Percentiles rank a stretch among this genome's conserved stretches.
Conservation (phyloP, 192 early-diverging fungal species). For the Podila horticola region DNA sequence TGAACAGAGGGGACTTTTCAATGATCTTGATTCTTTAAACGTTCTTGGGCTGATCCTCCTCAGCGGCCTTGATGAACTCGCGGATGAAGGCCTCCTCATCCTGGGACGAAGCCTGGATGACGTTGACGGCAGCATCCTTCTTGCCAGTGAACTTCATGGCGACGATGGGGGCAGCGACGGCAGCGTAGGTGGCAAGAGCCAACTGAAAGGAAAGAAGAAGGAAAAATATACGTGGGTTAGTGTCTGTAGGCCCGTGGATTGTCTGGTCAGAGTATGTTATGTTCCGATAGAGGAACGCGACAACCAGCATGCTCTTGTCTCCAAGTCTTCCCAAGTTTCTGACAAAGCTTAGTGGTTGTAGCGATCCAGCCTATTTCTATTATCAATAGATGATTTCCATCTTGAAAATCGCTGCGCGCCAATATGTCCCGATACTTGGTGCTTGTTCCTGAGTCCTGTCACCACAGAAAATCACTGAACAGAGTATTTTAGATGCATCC, state of each 20-base stretch:
- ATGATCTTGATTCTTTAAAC: constrained; percentile 19
- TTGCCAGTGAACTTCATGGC: constrained; percentile 24
- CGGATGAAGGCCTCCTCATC: constrained; percentile 52
- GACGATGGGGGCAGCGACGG: constrained; percentile 30
- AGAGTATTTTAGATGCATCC: no score
- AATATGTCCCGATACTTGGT: no score
- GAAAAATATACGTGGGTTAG: neutral
- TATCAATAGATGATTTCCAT: no score
- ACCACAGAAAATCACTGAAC: no score
- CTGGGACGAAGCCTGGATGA: constrained; percentile 47
- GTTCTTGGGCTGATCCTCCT: constrained; percentile 47
- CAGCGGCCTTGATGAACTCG: constrained; percentile 52
- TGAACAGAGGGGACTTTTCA: neutral
- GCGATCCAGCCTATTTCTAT: no score
- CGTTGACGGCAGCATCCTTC: constrained; percentile 40
- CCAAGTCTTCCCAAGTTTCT: no score
- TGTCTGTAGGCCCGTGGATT: neutral
- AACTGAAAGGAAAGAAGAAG: constrained; percentile 8
- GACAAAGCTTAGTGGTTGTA: no score
- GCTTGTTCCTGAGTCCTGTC: no score
- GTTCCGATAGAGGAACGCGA: no score
- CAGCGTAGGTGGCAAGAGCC: constrained; percentile 53
- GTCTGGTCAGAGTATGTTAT: no score
- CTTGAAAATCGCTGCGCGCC: no score
- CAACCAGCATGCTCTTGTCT: no score